phyloP scores from a whole-genome alignment of 2,329 filamentous ascomycete species.

The Fusarium sp. region DNA sequence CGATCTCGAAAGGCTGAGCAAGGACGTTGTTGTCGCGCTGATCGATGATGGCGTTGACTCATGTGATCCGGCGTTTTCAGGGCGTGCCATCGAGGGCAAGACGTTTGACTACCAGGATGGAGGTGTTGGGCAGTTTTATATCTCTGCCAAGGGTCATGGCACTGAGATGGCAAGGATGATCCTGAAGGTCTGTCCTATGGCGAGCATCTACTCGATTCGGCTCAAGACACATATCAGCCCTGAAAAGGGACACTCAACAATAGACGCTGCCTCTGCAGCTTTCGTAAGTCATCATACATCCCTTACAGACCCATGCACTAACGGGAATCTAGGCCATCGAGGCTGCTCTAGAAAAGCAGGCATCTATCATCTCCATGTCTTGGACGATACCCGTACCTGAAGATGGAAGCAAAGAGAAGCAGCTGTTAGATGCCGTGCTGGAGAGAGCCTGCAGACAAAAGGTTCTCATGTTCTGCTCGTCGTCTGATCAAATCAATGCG shows the following conservation, averaged over 20 bases:
- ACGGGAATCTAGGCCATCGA: not conserved
- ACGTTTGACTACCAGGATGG: conserved; percentile 17
- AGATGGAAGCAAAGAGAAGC: not conserved
- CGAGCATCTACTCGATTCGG: conserved; percentile 39
- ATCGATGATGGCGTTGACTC: conserved; percentile 15
- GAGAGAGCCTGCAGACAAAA: not conserved
- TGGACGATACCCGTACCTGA: conserved; percentile 20
- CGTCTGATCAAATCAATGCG: not conserved
- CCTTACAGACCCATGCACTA: not conserved
- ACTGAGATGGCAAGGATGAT: conserved; percentile 44
- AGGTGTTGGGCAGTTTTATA: conserved; percentile 8
- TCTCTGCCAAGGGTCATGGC: conserved; percentile 32
- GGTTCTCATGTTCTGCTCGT: conserved; percentile 25
- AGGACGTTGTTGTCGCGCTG: conserved; percentile 8
- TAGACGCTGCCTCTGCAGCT: conserved; percentile 15
- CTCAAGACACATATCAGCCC: conserved; percentile 29
- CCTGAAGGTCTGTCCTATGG: conserved; percentile 40
- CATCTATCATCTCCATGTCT: conserved; percentile 28
- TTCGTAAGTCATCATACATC: not conserved
- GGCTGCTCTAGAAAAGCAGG: conserved; percentile 22
- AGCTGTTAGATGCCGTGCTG: no score
- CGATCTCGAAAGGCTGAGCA: not conserved
- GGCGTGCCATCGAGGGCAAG: conserved; percentile 7
- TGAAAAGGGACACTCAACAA: not conserved
- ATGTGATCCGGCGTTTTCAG: not conserved